These are phyloP conservation scores for Deuterostichococcus epilithicus DNA, from an alignment of 139 green algal genomes.

Conservation along the genomic window DNA sequence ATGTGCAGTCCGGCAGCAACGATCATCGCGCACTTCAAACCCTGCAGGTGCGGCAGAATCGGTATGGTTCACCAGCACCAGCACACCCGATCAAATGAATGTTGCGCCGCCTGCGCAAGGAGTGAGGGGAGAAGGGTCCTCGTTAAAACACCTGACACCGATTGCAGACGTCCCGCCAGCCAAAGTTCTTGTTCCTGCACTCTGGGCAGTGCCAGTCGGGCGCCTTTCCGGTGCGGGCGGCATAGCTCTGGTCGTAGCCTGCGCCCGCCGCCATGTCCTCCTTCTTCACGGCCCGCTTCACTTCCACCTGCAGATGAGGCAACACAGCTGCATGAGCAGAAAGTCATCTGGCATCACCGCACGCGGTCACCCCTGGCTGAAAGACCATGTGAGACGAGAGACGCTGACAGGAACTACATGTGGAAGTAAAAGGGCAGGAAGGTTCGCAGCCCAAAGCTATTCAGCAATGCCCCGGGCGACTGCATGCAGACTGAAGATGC, in stretches of 20 bases:
- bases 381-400: too few relatives aligned
- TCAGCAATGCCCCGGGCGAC: too few relatives aligned
- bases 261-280: conserved; percentile 37
- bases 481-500: too few relatives aligned
- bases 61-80: neutral
- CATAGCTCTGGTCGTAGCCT: neutral
- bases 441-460: too few relatives aligned
- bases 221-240: conserved; percentile 7
- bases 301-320: conserved; percentile 43
- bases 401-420: too few relatives aligned
- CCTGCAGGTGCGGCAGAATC: neutral
- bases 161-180: conserved; percentile 43
- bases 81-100: neutral
- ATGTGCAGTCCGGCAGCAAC: too few relatives aligned
- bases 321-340: conserved; percentile 3
- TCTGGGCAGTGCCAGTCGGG: conserved; percentile 45
- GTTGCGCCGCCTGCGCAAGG: neutral
- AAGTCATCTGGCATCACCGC: too few relatives aligned
- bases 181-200: conserved; percentile 50
- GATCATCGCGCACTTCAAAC: neutral
- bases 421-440: too few relatives aligned
- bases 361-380: too few relatives aligned
- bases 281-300: conserved; percentile 68
- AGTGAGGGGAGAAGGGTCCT: neutral
- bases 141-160: conserved; percentile 29